Conservation (phyloP, 805 yeast species). For the Jamesozyma spencerorum region DNA sequence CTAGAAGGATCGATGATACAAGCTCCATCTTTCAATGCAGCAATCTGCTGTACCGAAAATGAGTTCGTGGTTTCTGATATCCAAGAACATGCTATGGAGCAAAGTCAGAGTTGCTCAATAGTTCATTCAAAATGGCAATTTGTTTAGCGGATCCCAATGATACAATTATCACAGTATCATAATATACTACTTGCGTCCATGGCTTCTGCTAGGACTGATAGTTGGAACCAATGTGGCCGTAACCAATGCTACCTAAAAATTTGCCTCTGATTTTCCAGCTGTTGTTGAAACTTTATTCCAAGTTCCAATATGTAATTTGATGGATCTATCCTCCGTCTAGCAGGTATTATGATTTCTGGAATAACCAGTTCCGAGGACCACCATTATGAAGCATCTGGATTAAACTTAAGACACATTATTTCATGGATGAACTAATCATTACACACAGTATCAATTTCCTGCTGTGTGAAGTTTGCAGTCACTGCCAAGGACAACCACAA, state of each 20-base stretch:
- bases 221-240: constrained; percentile 98
- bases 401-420: too few relatives aligned
- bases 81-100: constrained; percentile 92
- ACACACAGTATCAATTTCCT: neutral
- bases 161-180: constrained; percentile 88
- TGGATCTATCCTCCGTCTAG: constrained; percentile 96
- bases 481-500: constrained; percentile 26
- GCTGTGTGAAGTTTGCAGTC: constrained; percentile 8
- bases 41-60: constrained; percentile 80
- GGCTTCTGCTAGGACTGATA: constrained; percentile 91
- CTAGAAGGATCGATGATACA: constrained; percentile 91
- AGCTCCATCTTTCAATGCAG: constrained; percentile 92
- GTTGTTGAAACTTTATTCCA: constrained; percentile 90
- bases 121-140: constrained; percentile 72
- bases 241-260: constrained; percentile 92
- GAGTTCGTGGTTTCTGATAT: constrained; percentile 86
- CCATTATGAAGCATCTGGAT: constrained; percentile 97
- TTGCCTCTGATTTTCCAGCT: constrained; percentile 99
- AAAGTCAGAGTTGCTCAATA: constrained; percentile 73
- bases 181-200: constrained; percentile 93
- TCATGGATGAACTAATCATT: neutral
- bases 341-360: constrained; percentile 84
- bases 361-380: constrained; percentile 94
- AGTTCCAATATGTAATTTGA: constrained; percentile 87
- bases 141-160: constrained; percentile 92